Percentiles rank a stretch among this genome's conserved stretches.
Evolutionary conservation across 352 stramenopile species (phyloP).

Genomic region (Nothophytophthora sp.): DNA sequence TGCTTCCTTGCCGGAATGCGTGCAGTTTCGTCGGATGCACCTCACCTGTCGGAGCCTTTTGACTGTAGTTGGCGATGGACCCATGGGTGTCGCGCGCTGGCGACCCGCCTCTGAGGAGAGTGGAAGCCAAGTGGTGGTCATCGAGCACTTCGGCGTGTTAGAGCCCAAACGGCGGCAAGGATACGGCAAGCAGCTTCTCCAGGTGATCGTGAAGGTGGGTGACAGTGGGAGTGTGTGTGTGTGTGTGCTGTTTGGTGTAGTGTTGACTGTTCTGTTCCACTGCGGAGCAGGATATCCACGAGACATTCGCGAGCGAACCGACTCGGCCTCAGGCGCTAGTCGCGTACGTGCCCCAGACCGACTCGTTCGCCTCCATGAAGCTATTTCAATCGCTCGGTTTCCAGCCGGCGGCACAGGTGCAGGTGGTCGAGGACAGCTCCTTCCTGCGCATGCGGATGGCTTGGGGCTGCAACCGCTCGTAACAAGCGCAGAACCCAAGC

Average conservation of each 20-base stretch:
- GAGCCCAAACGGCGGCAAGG: slow-evolving; percentile 51
- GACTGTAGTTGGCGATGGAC: slow-evolving; percentile 62
- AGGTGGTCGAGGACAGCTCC: slow-evolving; percentile 20
- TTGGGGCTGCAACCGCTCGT: slow-evolving; percentile 23
- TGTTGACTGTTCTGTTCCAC: slow-evolving; percentile 8
- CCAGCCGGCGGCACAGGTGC: slow-evolving; percentile 34
- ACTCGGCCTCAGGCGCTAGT: slow-evolving; percentile 34
- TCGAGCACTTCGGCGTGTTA: slow-evolving; percentile 66
- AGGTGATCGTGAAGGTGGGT: slow-evolving; percentile 49
- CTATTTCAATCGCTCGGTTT: slow-evolving; percentile 59
- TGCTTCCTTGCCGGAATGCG: slow-evolving; percentile 11
- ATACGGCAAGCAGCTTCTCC: slow-evolving; percentile 53
- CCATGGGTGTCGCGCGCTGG: slow-evolving; percentile 63
- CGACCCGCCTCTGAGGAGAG: slow-evolving; percentile 36
- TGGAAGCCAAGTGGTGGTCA: slow-evolving; percentile 39
- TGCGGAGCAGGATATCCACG: slow-evolving; percentile 61
- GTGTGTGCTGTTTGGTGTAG: not conserved
- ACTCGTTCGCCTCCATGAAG: slow-evolving; percentile 42
- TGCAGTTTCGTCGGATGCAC: slow-evolving; percentile 9
- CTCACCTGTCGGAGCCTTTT: too few species aligned
- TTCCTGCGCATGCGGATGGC: slow-evolving; percentile 34
- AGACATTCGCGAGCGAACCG: slow-evolving; percentile 31
- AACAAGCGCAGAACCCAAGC: too few species aligned
- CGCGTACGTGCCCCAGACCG: slow-evolving; percentile 41
- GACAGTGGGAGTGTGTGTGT: not conserved